Evolutionary conservation across 306 rosid genomes (phyloP).

Genomic region (Cyamopsis tetragonoloba): DNA sequence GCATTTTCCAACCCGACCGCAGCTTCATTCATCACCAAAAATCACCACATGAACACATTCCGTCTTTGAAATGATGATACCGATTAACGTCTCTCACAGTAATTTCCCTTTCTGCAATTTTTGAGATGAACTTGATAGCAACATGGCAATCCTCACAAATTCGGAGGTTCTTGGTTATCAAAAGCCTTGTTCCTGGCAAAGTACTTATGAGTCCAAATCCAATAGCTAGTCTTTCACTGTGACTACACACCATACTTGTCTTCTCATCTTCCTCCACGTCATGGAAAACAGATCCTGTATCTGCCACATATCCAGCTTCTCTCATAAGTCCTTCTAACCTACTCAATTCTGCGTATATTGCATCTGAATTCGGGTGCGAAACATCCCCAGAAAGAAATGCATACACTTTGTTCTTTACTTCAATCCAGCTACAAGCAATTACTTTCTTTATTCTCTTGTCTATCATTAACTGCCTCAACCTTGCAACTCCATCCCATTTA

Average conservation of each 20-base stretch:
- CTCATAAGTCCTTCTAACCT: conserved; percentile 57
- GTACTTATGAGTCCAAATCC: conserved; percentile 80
- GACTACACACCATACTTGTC: conserved; percentile 57
- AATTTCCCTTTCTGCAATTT: conserved; percentile 60
- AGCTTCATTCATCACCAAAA: conserved; percentile 44
- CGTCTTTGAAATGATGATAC: conserved; percentile 68
- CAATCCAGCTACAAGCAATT: conserved; percentile 79
- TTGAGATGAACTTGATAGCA: conserved; percentile 67
- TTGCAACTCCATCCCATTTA: conserved; percentile 74
- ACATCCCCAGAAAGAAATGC: conserved; percentile 64
- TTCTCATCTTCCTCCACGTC: conserved; percentile 85
- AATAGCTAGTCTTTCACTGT: conserved; percentile 79
- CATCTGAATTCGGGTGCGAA: conserved; percentile 53
- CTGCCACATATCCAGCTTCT: conserved; percentile 72
- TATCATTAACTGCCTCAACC: conserved; percentile 57
- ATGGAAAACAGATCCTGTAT: conserved; percentile 65
- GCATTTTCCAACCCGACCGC: neutral
- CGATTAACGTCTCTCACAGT: conserved; percentile 73
- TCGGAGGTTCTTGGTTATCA: conserved; percentile 69
- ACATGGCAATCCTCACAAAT: conserved; percentile 80
- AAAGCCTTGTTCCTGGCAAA: conserved; percentile 50
- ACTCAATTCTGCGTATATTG: conserved; percentile 62
- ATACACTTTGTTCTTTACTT: conserved; percentile 61
- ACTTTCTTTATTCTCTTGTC: conserved; percentile 60
- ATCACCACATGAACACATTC: conserved; percentile 62